A percentile compares a stretch with the other conserved stretches of the same genome.
These are phyloP conservation scores for Nigrograna mackinnonii DNA, from an alignment of 2,329 filamentous ascomycete species.

Conservation along the genomic window DNA sequence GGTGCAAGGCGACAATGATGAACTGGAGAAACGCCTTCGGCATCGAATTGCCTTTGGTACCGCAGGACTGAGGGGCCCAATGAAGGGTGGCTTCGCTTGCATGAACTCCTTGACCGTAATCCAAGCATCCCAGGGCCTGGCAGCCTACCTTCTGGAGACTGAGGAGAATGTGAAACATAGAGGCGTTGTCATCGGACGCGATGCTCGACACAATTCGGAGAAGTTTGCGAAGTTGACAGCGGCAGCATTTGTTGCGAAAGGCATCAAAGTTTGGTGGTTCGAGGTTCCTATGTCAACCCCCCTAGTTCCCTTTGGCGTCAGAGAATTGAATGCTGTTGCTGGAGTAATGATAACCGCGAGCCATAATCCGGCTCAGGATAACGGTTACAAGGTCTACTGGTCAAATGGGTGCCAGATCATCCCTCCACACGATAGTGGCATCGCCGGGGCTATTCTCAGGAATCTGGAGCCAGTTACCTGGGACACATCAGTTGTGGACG, in stretches of 20 bases:
- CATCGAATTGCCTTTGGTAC: slow-evolving; percentile 65
- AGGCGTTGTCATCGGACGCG: slow-evolving; percentile 64
- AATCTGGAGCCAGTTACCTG: slow-evolving; percentile 58
- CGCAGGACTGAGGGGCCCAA: slow-evolving; percentile 64
- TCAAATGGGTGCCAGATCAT: slow-evolving; percentile 69
- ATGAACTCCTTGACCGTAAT: slow-evolving; percentile 64
- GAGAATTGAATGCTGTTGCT: slow-evolving; percentile 56
- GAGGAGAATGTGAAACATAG: slow-evolving; percentile 45
- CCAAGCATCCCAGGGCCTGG: slow-evolving; percentile 67
- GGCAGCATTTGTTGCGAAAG: slow-evolving; percentile 61
- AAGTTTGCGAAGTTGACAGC: slow-evolving; percentile 64
- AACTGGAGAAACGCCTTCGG: slow-evolving; percentile 57
- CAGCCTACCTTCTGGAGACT: slow-evolving; percentile 58
- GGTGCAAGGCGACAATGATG: slow-evolving; percentile 46
- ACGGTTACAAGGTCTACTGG: slow-evolving; percentile 72
- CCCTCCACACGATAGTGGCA: slow-evolving; percentile 62
- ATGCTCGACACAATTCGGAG: slow-evolving; percentile 65
- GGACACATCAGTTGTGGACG: slow-evolving; percentile 50
- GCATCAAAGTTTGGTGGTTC: slow-evolving; percentile 64
- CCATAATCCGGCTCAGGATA: slow-evolving; percentile 67
- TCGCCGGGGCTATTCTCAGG: slow-evolving; percentile 58
- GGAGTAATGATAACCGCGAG: slow-evolving; percentile 70
- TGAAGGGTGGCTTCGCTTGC: slow-evolving; percentile 67
- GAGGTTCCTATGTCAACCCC: slow-evolving; percentile 62
- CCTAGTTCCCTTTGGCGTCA: slow-evolving; percentile 64